These are phyloP conservation scores for Dimargaris xerosporica DNA, from an alignment of 192 early-diverging fungal species.

Conservation along the genomic window DNA sequence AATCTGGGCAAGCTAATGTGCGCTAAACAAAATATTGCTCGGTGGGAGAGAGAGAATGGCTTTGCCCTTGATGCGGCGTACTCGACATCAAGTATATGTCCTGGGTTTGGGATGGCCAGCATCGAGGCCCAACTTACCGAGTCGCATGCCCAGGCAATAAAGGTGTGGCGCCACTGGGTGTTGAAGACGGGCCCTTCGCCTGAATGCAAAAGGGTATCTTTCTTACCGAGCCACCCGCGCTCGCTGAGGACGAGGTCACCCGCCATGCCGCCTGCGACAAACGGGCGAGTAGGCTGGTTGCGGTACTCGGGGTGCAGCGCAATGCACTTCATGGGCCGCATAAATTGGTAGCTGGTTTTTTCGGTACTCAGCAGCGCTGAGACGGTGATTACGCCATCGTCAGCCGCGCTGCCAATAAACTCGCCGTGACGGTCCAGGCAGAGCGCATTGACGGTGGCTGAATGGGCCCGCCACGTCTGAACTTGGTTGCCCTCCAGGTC, in stretches of 20 bases:
- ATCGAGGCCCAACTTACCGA: too few relatives aligned
- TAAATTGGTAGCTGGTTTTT: slow-evolving; percentile 52
- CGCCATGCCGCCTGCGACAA: slow-evolving; percentile 82
- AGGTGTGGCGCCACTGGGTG: slow-evolving; percentile 65
- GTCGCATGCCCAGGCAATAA: slow-evolving; percentile 94
- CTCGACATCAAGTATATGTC: too few relatives aligned
- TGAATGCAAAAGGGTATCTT: slow-evolving; percentile 63
- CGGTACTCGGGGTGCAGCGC: slow-evolving; percentile 82
- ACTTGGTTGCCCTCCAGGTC: slow-evolving; percentile 86
- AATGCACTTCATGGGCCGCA: slow-evolving; percentile 77
- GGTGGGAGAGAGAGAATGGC: too few relatives aligned
- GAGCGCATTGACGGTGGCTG: slow-evolving; percentile 74
- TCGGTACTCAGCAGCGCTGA: slow-evolving; percentile 66
- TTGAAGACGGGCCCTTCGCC: slow-evolving; percentile 82
- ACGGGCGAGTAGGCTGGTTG: slow-evolving; percentile 52
- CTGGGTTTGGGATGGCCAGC: too few relatives aligned
- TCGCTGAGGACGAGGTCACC: slow-evolving; percentile 76
- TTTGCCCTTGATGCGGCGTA: too few relatives aligned
- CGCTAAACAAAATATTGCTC: too few relatives aligned
- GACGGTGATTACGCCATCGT: slow-evolving; percentile 84
- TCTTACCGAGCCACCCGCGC: slow-evolving; percentile 73
- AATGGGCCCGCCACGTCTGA: slow-evolving; percentile 69
- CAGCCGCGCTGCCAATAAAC: slow-evolving; percentile 80
- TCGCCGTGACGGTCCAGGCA: slow-evolving; percentile 76
- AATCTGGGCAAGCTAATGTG: too few relatives aligned